Conservation (phyloP, 495 filamentous ascomycete species). For the Penicillium paradoxum region DNA sequence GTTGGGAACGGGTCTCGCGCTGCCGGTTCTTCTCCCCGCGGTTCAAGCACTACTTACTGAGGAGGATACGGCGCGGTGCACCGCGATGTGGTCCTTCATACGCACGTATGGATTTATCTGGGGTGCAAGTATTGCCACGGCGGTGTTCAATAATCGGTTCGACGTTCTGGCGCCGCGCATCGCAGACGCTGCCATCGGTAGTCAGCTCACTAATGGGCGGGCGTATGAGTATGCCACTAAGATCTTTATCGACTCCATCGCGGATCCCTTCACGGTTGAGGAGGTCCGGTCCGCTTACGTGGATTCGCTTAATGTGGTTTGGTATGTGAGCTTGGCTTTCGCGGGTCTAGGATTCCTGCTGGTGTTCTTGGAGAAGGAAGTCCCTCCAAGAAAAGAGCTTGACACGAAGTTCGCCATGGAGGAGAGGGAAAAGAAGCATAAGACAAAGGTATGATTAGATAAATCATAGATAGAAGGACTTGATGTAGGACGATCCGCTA, state of each 20-base stretch:
- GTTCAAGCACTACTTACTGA: conserved; percentile 31
- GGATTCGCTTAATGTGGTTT: background rate
- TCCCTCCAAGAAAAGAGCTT: background rate
- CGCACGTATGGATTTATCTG: background rate
- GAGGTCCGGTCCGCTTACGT: background rate
- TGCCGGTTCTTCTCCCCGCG: conserved; percentile 46
- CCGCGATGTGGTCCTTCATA: background rate
- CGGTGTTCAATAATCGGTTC: background rate
- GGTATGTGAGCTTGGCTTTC: background rate
- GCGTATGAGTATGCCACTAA: background rate
- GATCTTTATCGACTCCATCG: background rate
- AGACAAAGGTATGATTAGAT: too few species aligned
- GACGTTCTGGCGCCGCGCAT: background rate
- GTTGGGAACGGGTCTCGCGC: background rate
- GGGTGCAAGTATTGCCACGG: background rate
- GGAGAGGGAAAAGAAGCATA: too few species aligned
- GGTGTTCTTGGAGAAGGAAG: background rate
- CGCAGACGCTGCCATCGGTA: background rate
- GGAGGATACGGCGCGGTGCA: background rate
- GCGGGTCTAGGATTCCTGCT: background rate
- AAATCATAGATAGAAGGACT: too few species aligned
- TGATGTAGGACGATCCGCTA: too few species aligned
- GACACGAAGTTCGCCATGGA: background rate
- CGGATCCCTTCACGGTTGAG: background rate
- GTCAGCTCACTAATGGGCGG: background rate